phyloP scores from a whole-genome alignment of 441 rosid genomes.

The Geranium incanum region DNA sequence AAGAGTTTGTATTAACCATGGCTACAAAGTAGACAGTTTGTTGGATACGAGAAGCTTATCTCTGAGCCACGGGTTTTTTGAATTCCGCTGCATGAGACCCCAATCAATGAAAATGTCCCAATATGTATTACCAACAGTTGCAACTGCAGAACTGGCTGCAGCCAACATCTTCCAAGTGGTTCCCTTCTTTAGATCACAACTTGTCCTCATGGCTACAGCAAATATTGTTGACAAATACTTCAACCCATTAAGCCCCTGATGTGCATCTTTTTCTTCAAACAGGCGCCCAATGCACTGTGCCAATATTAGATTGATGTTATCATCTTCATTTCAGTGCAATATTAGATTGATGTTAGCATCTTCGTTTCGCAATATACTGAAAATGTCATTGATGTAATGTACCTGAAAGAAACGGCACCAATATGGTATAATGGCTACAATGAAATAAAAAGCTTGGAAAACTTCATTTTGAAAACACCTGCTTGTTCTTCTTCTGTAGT shows the following conservation, averaged over 20 bases:
- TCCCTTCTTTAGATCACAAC: conserved; percentile 29
- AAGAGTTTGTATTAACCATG: conserved; percentile 38
- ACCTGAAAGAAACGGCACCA: conserved; percentile 80
- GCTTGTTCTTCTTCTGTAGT: conserved; percentile 49
- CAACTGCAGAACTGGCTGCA: conserved; percentile 41
- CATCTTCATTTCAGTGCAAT: background rate
- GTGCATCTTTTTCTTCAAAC: conserved; percentile 39
- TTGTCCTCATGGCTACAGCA: conserved; percentile 51
- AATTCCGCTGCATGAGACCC: conserved; percentile 56
- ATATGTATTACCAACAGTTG: conserved; percentile 43
- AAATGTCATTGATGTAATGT: background rate
- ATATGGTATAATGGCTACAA: conserved; percentile 59
- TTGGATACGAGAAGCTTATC: conserved; percentile 58
- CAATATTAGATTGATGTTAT: background rate
- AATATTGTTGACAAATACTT: conserved; percentile 53
- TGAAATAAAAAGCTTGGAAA: conserved; percentile 39
- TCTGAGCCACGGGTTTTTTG: conserved; percentile 72
- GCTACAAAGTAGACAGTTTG: conserved; percentile 57
- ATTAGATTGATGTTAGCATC: background rate
- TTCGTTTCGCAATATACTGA: too few species aligned
- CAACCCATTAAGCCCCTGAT: conserved; percentile 36
- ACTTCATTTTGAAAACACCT: conserved; percentile 39
- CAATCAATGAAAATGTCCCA: conserved; percentile 76
- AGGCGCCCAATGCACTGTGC: conserved; percentile 57
- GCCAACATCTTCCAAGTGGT: conserved; percentile 38